phyloP scores from a whole-genome alignment of 2,329 filamentous ascomycete genomes.

The Raffaelea ambrosiae region DNA sequence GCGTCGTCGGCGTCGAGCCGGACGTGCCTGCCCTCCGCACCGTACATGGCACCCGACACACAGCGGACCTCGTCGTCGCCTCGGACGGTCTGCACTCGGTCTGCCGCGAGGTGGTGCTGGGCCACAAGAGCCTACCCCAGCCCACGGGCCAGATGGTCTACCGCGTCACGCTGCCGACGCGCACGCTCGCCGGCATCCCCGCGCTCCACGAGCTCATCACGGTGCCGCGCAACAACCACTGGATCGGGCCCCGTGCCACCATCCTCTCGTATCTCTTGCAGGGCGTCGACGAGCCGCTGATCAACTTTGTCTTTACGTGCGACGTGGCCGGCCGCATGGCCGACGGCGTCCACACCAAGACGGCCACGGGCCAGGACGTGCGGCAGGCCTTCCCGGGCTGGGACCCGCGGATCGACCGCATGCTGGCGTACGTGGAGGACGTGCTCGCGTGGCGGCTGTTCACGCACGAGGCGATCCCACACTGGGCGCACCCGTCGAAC shows the following conservation, averaged over 20 bases:
- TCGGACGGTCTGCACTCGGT: conserved; percentile 10
- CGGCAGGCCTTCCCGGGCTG: conserved; percentile 8
- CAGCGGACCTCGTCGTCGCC: conserved; percentile 8
- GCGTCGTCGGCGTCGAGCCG: conserved; percentile 6
- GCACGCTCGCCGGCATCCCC: conserved; percentile 26
- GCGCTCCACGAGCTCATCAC: conserved; percentile 34
- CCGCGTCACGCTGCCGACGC: conserved; percentile 28
- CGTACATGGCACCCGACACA: neutral
- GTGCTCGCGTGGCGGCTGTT: conserved; percentile 8
- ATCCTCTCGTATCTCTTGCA: conserved; percentile 6
- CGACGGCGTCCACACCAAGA: conserved; percentile 6
- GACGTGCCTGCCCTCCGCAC: conserved; percentile 2
- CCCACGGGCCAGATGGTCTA: conserved; percentile 43
- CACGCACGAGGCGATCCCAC: conserved; percentile 5
- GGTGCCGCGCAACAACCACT: conserved; percentile 41
- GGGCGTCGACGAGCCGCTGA: conserved; percentile 8
- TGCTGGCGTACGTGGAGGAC: conserved; percentile 6
- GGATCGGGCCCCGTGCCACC: conserved; percentile 37
- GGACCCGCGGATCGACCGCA: conserved; percentile 8
- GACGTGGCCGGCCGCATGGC: conserved; percentile 3
- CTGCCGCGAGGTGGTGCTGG: conserved; percentile 7
- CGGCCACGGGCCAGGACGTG: conserved; percentile 7
- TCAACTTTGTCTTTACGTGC: conserved; percentile 11
- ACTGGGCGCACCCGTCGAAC: conserved; percentile 5
- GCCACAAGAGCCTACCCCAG: conserved; percentile 9